Percentiles rank a stretch among this genome's conserved stretches.
phyloP scores from a whole-genome alignment of 129 eudicot species.

The Oenanthe sinensis region DNA sequence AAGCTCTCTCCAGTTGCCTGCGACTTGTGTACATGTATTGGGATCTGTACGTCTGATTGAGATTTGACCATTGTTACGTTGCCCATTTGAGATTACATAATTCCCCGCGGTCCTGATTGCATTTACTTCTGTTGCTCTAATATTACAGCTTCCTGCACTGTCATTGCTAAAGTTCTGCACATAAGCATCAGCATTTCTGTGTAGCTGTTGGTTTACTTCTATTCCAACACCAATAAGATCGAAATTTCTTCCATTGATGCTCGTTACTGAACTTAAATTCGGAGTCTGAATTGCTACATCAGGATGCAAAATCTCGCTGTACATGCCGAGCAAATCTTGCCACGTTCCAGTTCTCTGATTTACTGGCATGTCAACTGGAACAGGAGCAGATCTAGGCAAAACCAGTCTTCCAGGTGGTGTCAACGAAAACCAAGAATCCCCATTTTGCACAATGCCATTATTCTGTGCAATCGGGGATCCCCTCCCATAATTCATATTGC shows the following conservation, averaged over 20 bases:
- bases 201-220: neutral
- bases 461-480: conserved; percentile 20
- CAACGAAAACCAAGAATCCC: conserved; percentile 33
- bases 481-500: conserved; percentile 47
- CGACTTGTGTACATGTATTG: conserved; percentile 18
- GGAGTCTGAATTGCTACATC: conserved; percentile 22
- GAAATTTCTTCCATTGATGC: neutral
- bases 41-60: conserved; percentile 7
- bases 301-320: conserved; percentile 28
- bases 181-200: conserved; percentile 12
- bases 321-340: conserved; percentile 51
- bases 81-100: conserved; percentile 7
- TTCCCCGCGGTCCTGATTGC: conserved; percentile 6
- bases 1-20: neutral
- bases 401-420: conserved; percentile 32
- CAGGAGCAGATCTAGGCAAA: conserved; percentile 19
- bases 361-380: conserved; percentile 19
- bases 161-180: conserved; percentile 18
- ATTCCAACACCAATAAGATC: conserved; percentile 2
- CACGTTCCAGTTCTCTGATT: conserved; percentile 32
- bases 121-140: conserved; percentile 33
- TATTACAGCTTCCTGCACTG: conserved; percentile 27
- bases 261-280: conserved; percentile 3
- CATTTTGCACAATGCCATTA: conserved; percentile 22
- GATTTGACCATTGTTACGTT: conserved; percentile 18